Evolutionary conservation across 441 rosid species (phyloP).

Genomic region (Aleurites moluccanus): DNA sequence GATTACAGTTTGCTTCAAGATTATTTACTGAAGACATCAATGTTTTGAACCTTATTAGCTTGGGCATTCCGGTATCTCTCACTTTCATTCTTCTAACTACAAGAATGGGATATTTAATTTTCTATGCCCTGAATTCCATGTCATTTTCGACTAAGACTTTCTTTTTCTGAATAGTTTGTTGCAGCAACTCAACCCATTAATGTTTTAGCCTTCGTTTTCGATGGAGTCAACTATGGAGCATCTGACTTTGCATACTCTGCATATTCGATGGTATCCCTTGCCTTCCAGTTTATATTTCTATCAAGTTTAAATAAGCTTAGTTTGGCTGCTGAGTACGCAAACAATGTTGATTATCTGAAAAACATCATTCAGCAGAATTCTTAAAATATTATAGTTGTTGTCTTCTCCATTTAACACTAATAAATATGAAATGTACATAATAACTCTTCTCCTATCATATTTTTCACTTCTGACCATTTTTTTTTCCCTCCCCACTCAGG

Average conservation of each 20-base stretch:
- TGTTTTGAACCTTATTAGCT: slow-evolving; percentile 39
- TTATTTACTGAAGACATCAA: slow-evolving; percentile 39
- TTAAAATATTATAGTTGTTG: not conserved
- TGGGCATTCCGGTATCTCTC: slow-evolving; percentile 47
- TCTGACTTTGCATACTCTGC: slow-evolving; percentile 64
- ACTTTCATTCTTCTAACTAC: slow-evolving; percentile 3
- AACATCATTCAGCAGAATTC: not conserved
- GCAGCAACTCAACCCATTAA: slow-evolving; percentile 64
- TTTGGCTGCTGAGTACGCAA: not conserved
- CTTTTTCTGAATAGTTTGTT: slow-evolving; percentile 38
- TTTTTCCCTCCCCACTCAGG: slow-evolving; percentile 29
- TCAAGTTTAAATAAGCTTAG: not conserved
- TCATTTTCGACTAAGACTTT: not conserved
- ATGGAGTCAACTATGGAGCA: slow-evolving; percentile 65
- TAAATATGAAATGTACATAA: not conserved
- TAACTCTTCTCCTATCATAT: not conserved
- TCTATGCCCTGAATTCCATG: not conserved
- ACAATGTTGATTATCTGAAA: not conserved
- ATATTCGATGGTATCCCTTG: slow-evolving; percentile 49
- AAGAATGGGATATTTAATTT: not conserved
- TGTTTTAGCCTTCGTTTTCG: slow-evolving; percentile 61
- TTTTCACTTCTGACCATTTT: not conserved
- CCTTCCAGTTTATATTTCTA: not conserved
- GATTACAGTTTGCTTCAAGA: slow-evolving; percentile 34
- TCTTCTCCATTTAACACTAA: not conserved